Evolutionary conservation across 2,329 filamentous ascomycete genomes (phyloP), one percentile per base, ranked within the genome.

Genomic region (Fusarium euwallaceae): DNA sequence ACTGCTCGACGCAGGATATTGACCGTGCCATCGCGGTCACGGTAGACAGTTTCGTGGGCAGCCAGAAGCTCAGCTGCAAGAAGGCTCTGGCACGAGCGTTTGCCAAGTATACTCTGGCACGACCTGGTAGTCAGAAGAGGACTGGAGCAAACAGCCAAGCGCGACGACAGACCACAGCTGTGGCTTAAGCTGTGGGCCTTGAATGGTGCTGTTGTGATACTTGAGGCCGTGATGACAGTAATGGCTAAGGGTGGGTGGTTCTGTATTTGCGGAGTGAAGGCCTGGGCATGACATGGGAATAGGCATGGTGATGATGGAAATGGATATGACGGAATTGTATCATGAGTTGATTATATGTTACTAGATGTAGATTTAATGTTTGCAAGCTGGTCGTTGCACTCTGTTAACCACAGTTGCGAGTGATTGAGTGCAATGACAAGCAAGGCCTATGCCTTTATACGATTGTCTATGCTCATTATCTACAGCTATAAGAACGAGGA

Each of bases 11-110:
- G 2, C 90, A 93, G 69, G 97, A 99, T 81, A 98, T 99, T 78
- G 97, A 99, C 84, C 94, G 97, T 51, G 97, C 97, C 67, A 99
- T 99, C 80, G 95, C 95, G 16, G 97, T 99, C 8, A 97, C 97
- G 0, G 94, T 99, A 3, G 95, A 98, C 76, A 97, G 94, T 66
- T 99, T 99, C 80, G 94, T 99, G 51, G 94, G 94, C 71, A 97
- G 94, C 78, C 97, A 99, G 83, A 99, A 99, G 87, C 91, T 98
- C 79, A 97, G 94, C 86, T 97, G 94, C 86, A 99, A 98, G 89
- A 98, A 98, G 88, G 95, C 97, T 17, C 89, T 99, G 53, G 94
- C 95, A 0, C 89, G 97, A 69, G 95, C 97, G 6, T 99, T 99
- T 86, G 95, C 97, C 79, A 99, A 99, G 87, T 99, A 98, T 81